Evolutionary conservation across 768 basidiomycete genomes (phyloP).

Genomic region (Lyophyllum atratum): DNA sequence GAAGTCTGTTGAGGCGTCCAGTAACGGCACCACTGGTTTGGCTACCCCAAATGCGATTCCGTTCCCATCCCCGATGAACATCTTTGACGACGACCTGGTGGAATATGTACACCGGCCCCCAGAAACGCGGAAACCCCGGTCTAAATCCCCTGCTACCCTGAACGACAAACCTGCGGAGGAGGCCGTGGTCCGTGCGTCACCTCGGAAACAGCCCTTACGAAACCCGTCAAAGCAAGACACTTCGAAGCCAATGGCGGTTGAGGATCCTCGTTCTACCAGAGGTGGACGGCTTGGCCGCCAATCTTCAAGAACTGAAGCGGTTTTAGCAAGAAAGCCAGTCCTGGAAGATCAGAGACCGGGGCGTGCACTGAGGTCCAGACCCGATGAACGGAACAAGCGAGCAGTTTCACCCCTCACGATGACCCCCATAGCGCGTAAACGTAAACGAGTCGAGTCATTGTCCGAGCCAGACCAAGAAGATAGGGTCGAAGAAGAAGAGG

Average conservation of each 20-base stretch:
- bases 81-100: constrained; percentile 24
- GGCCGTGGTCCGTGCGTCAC: neutral
- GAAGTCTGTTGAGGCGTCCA: constrained; percentile 2
- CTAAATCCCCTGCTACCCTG: constrained; percentile 9
- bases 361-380: constrained; percentile 12
- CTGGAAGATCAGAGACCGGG: neutral
- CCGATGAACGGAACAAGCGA: constrained; percentile 11
- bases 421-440: constrained; percentile 36
- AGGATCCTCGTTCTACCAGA: constrained; percentile 14
- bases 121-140: constrained; percentile 7
- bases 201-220: constrained; percentile 10
- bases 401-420: constrained; percentile 6
- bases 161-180: neutral
- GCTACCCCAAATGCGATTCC: constrained; percentile 4
- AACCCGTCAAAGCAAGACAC: constrained; percentile 12
- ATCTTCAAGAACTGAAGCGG: constrained; percentile 9
- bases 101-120: constrained; percentile 18
- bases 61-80: constrained; percentile 18
- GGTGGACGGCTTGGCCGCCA: constrained; percentile 7
- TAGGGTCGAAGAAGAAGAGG: neutral
- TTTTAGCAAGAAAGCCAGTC: constrained; percentile 5
- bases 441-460: constrained; percentile 43
- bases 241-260: neutral
- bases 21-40: neutral
- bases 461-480: constrained; percentile 26